Evolutionary conservation across 2,329 filamentous ascomycete genomes (phyloP).

Genomic region (Verticillium klebahnii): DNA sequence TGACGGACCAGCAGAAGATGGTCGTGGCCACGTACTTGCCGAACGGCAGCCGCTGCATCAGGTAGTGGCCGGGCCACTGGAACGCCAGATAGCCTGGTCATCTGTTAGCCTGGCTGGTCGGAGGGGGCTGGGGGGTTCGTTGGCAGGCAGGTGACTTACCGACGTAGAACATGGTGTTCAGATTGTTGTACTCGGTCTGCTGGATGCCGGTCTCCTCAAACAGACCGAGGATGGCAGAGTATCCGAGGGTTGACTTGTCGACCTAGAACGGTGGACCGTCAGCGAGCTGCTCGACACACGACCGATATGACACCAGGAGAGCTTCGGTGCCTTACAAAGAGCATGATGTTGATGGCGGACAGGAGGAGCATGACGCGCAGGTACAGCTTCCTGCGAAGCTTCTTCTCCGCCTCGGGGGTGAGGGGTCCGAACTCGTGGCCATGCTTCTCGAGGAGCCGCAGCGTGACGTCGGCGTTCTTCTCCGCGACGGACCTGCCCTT

Average conservation of each 20-base stretch:
- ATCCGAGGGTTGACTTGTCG: slow-evolving; percentile 34
- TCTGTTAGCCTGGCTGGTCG: slow-evolving; percentile 18
- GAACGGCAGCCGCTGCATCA: slow-evolving; percentile 33
- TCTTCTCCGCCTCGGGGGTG: slow-evolving; percentile 24
- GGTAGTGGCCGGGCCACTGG: slow-evolving; percentile 32
- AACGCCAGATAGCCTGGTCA: slow-evolving; percentile 27
- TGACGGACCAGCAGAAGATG: slow-evolving; percentile 28
- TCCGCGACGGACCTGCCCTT: slow-evolving; percentile 9
- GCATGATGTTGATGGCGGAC: slow-evolving; percentile 27
- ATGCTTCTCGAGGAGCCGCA: slow-evolving; percentile 28
- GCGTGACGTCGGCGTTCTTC: slow-evolving; percentile 30
- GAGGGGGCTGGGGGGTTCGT: not conserved
- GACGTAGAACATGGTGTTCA: slow-evolving; percentile 36
- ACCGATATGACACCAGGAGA: not conserved
- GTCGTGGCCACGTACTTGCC: slow-evolving; percentile 27
- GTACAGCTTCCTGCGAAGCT: slow-evolving; percentile 26
- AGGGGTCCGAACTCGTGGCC: slow-evolving; percentile 23
- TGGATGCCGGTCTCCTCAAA: slow-evolving; percentile 34
- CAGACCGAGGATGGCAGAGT: slow-evolving; percentile 33
- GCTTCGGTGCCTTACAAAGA: slow-evolving; percentile 25
- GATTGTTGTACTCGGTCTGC: slow-evolving; percentile 32
- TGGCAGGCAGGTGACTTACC: slow-evolving; percentile 18
- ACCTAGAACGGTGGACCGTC: slow-evolving; percentile 17
- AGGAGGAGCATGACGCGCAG: slow-evolving; percentile 24
- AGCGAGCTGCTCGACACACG: not conserved